Percentiles rank a stretch among this genome's conserved stretches.
Conservation (phyloP, 768 basidiomycete species). For the Agaricus blazei region DNA sequence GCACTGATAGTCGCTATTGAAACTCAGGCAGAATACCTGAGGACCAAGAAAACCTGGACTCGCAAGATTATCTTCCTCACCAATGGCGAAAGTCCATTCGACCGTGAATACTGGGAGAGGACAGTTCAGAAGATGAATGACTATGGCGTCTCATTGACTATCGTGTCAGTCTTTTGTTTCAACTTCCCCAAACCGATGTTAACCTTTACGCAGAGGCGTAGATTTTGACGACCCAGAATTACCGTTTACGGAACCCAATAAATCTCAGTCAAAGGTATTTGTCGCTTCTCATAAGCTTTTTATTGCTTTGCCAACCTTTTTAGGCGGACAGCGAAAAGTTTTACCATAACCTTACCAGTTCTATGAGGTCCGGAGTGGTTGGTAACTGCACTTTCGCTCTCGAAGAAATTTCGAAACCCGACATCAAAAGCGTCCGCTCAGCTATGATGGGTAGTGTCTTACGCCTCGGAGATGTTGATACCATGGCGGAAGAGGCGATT, state of each 20-base stretch:
- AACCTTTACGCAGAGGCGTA: slow-evolving; percentile 54
- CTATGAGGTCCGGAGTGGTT: slow-evolving; percentile 45
- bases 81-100: slow-evolving; percentile 74
- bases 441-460: slow-evolving; percentile 58
- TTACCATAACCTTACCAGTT: slow-evolving; percentile 41
- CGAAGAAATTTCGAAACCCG: slow-evolving; percentile 52
- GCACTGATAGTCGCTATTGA: slow-evolving; percentile 84
- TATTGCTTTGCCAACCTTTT: slow-evolving; percentile 30
- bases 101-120: slow-evolving; percentile 70
- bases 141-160: slow-evolving; percentile 50
- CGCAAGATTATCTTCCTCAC: slow-evolving; percentile 82
- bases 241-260: slow-evolving; percentile 59
- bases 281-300: slow-evolving; percentile 32
- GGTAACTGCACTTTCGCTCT: slow-evolving; percentile 67
- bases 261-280: slow-evolving; percentile 67
- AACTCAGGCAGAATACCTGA: slow-evolving; percentile 65
- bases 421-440: slow-evolving; percentile 66
- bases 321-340: slow-evolving; percentile 73
- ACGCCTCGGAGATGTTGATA: slow-evolving; percentile 72
- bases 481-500: slow-evolving; percentile 63
- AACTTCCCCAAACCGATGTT: background rate
- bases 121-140: slow-evolving; percentile 62
- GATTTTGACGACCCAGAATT: slow-evolving; percentile 79
- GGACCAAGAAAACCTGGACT: slow-evolving; percentile 76
- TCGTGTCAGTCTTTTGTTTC: slow-evolving; percentile 51